phyloP scores from a whole-genome alignment of 306 rosid species.

The Ormosia emarginata region DNA sequence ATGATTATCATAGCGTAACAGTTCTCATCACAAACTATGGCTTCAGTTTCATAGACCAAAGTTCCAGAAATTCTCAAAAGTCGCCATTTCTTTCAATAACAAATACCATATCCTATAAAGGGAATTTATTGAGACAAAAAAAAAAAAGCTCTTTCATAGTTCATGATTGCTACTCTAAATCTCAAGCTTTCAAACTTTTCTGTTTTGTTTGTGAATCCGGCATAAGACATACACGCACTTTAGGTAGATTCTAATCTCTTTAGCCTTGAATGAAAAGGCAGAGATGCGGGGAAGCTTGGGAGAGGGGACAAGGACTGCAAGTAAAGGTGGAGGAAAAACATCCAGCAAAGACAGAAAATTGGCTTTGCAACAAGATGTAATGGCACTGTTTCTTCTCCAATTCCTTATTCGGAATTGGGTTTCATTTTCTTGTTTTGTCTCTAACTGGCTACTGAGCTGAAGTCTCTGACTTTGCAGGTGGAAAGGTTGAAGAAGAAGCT shows the following conservation, averaged over 20 bases:
- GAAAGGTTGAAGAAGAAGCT: constrained; percentile 96
- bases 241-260: constrained; percentile 30
- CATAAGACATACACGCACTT: not conserved
- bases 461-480: constrained; percentile 49
- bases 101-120: not conserved
- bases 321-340: constrained; percentile 42
- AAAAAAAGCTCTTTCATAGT: not conserved
- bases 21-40: constrained; percentile 25
- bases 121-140: not conserved
- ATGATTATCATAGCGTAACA: constrained; percentile 22
- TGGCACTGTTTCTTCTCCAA: not conserved
- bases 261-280: constrained; percentile 46
- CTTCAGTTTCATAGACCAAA: constrained; percentile 33
- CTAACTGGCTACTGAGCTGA: constrained; percentile 2
- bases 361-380: constrained; percentile 84
- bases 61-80: constrained; percentile 28
- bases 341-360: constrained; percentile 53
- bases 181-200: constrained; percentile 6
- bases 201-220: not conserved
- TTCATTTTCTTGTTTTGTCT: not conserved
- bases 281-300: constrained; percentile 53
- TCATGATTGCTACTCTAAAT: not conserved
- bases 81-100: constrained; percentile 8
- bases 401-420: not conserved
- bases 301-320: constrained; percentile 28